Base-by-base conservation (phyloP, 495 filamentous ascomycete species). In the Bombardia bombarda region DNA sequence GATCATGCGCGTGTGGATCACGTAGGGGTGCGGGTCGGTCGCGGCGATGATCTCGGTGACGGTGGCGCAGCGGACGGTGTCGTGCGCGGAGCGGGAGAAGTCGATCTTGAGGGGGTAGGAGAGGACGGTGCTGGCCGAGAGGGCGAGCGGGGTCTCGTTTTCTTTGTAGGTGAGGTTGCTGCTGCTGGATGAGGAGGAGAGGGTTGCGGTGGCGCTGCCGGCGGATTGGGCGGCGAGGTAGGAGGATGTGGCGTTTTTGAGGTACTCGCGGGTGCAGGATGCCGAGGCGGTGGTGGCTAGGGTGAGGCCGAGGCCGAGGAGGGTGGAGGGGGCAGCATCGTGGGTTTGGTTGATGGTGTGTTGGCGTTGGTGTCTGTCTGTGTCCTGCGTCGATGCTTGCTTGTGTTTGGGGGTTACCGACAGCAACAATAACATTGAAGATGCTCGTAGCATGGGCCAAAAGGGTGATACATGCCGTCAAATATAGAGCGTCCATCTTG, bases 11-110 rank as follows among this genome's bases (percentile, higher is more conserved):
- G 62, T 60, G 49, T 51, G 57, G 54, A 67, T 67, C 1, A 68
- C 55, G 42, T 68, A 61, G 20, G 65, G 50, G 39, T 52, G 44
- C 30, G 51, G 14, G 43, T 52, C 18, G 26, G 61, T 54, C n/a
- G 68, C 65, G 18, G 67, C 55, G 34, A 72, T 63, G 49, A 74
- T 45, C 51, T 76, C 71, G 32, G 61, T 68, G 56, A 65, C 72
- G 28, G 69, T 60, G 4, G 69, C 66, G 61, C 70, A 76, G 26
- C 55, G 44, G 5, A 49, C 51, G 12, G 61, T 64, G 55, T 74
- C 37, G 37, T 44, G 36, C 12, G 38, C 40, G 30, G 40, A 47
- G 23, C 52, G 55, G 30, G 39, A 33, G 35, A 50, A 38, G 44
- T 53, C 49, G 46, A 53, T 51, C 17, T 36, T 40, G 12, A 58